These are phyloP conservation scores for Claviceps maximensis DNA, from an alignment of 2,329 filamentous ascomycete genomes.

Conservation along the genomic window DNA sequence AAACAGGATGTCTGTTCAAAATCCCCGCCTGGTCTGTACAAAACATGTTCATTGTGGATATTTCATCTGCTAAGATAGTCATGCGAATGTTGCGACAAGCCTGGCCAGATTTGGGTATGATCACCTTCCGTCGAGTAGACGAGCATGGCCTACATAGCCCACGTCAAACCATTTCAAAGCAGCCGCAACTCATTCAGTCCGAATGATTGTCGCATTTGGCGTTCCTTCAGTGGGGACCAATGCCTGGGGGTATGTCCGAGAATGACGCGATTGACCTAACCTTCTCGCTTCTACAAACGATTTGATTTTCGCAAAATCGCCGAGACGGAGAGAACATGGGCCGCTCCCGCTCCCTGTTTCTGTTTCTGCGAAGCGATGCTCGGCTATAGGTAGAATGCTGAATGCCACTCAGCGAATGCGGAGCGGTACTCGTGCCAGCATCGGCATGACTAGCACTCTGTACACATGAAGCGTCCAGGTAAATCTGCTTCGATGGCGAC, in stretches of 20 bases:
- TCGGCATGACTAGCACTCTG: neutral
- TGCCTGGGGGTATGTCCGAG: neutral
- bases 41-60: neutral
- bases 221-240: neutral
- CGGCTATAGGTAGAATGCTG: neutral
- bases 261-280: neutral
- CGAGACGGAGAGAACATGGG: neutral
- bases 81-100: neutral
- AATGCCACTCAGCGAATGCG: neutral
- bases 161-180: neutral
- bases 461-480: neutral
- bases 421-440: neutral
- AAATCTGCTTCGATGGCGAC: neutral
- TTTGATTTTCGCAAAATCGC: neutral
- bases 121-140: neutral
- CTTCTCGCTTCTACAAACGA: neutral
- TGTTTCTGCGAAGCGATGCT: neutral
- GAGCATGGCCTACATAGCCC: neutral
- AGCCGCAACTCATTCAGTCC: neutral
- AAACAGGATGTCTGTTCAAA: neutral
- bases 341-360: neutral
- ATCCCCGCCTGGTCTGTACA: neutral
- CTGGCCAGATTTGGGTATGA: neutral
- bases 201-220: neutral
- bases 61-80: neutral